Conservation (phyloP, 2,329 filamentous ascomycete species). For the Pseudodiploospora longispora region DNA sequence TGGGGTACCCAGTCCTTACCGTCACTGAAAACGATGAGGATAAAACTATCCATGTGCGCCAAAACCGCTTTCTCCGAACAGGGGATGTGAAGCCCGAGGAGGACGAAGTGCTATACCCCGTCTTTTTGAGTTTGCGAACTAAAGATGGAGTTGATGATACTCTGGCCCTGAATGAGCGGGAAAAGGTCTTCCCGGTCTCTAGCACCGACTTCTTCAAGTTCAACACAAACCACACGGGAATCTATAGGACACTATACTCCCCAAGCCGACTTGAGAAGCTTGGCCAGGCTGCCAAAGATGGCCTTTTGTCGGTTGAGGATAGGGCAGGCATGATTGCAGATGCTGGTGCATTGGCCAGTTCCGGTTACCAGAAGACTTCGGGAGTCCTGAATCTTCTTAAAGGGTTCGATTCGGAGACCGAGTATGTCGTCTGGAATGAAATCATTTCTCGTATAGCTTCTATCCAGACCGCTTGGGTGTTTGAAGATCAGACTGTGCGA, state of each 20-base stretch:
- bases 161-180: conserved; percentile 39
- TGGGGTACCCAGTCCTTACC: conserved; percentile 84
- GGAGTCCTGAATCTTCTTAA: conserved; percentile 79
- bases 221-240: conserved; percentile 87
- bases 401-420: conserved; percentile 72
- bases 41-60: conserved; percentile 75
- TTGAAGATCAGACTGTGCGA: conserved; percentile 62
- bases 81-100: conserved; percentile 91
- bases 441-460: conserved; percentile 69
- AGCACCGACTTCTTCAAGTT: conserved; percentile 90
- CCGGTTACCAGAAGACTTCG: conserved; percentile 90
- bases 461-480: conserved; percentile 77
- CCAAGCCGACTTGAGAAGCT: conserved; percentile 80
- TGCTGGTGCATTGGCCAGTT: conserved; percentile 79
- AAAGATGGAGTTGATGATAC: conserved; percentile 71
- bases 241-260: conserved; percentile 85
- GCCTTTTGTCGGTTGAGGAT: conserved; percentile 75
- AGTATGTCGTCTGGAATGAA: conserved; percentile 94
- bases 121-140: conserved; percentile 79
- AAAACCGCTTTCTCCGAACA: conserved; percentile 90
- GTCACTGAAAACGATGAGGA: conserved; percentile 60
- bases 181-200: conserved; percentile 68
- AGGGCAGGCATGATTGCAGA: conserved; percentile 92
- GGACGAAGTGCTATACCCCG: conserved; percentile 78
- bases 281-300: conserved; percentile 68